Percentiles rank a stretch among this genome's conserved stretches.
phyloP scores from a whole-genome alignment of 2,329 filamentous ascomycete species.

The Colletotrichum caudatum region DNA sequence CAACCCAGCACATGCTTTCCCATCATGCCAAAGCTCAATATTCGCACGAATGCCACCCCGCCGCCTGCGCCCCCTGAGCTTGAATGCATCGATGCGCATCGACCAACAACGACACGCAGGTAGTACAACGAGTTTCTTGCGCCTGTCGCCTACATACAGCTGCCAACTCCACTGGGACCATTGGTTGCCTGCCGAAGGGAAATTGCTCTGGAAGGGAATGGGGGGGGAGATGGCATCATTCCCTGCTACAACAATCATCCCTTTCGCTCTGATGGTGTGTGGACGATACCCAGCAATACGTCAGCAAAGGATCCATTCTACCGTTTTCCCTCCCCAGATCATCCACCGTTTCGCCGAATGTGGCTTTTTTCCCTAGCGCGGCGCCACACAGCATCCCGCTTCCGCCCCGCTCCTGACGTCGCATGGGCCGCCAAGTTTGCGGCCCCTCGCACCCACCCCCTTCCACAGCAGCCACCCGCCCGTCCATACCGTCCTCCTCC shows the following conservation, averaged over 20 bases:
- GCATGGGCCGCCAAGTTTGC: conserved; percentile 19
- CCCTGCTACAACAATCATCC: conserved; percentile 19
- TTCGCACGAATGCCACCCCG: conserved; percentile 4
- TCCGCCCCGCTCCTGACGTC: conserved; percentile 27
- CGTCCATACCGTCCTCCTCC: not conserved
- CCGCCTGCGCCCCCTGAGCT: conserved; percentile 16
- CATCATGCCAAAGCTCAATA: not conserved
- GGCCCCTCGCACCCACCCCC: not conserved
- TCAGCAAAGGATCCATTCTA: conserved; percentile 26
- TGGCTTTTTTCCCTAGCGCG: conserved; percentile 27
- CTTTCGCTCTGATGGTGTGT: conserved; percentile 4
- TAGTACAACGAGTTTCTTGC: not conserved
- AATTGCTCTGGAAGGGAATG: not conserved
- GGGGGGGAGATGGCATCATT: not conserved
- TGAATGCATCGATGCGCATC: not conserved
- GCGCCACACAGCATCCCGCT: conserved; percentile 34
- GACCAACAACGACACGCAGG: not conserved
- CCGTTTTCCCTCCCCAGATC: conserved; percentile 32
- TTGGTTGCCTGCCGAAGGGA: conserved; percentile 13
- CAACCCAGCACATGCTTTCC: conserved; percentile 5
- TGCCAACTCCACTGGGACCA: conserved; percentile 10
- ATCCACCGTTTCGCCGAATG: conserved; percentile 31
- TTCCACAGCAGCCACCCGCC: not conserved
- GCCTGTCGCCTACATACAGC: conserved; percentile 1
- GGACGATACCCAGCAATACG: conserved; percentile 10